Conservation (phyloP, 2,329 filamentous ascomycete genomes). For the Davidsoniella virescens region DNA sequence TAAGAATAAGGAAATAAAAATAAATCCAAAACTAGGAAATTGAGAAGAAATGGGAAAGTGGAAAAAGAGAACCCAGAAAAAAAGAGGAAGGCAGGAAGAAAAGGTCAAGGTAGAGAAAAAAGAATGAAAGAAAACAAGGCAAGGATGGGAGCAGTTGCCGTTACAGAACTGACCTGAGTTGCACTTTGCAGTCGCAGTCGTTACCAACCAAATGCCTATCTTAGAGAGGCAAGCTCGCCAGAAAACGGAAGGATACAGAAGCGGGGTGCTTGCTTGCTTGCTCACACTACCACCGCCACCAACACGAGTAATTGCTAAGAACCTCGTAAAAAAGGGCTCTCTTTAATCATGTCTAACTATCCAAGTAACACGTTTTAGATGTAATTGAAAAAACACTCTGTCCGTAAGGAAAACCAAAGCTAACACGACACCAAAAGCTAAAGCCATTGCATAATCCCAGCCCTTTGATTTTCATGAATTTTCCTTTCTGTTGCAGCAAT, state of each 20-base stretch:
- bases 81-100: neutral
- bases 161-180: no score
- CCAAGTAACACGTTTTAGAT: no score
- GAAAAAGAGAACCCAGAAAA: neutral
- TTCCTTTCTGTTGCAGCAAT: neutral
- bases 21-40: neutral
- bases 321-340: no score
- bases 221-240: no score
- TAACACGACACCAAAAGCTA: no score
- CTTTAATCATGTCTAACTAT: no score
- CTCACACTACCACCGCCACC: no score
- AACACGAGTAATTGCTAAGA: no score
- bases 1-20: constrained; percentile 4
- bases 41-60: neutral
- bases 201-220: no score
- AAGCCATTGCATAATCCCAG: neutral
- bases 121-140: constrained; percentile 1
- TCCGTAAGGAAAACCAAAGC: no score
- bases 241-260: constrained; percentile 9
- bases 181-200: no score
- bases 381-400: no score
- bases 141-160: constrained; percentile 14
- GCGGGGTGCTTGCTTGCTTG: neutral
- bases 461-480: neutral
- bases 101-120: neutral